Base-by-base conservation (phyloP, 2,329 filamentous ascomycete genomes). In the Diaporthe sp. region DNA sequence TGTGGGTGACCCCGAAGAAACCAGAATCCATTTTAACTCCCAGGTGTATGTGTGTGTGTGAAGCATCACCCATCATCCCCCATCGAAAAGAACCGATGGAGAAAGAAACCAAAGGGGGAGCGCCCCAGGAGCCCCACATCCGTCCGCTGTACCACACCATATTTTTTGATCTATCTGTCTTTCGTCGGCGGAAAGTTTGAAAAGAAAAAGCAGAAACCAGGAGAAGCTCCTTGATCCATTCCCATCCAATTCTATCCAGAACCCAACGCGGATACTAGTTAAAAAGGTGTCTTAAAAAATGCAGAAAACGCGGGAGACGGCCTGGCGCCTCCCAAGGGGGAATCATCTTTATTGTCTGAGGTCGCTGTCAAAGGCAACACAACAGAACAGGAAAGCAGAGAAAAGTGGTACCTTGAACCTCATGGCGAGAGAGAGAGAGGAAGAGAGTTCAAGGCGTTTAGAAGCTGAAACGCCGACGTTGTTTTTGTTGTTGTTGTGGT, bases 1-100 rank as follows among this genome's bases (percentile, higher is more conserved):
- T 70, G 72, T 47, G 49, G 44, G 63, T 61, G 74, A 73, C 74
- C 74, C 74, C 74, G 72, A 76, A 63, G 73, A 76, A 65, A 58
- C 65, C 71, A 76, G 13, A 63, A 61, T 65, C 74, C 71, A 76
- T 76, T 73, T 63, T 15, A 76, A 76, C 72, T 70, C 37, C 60
- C 61, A 57, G 65, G 47, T 55, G n/a, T 72, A 22, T 49, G 15
- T 71, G 67, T 68, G 17, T 63, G 42, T 47, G 67, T 75, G 72
- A 63, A 75, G 75, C 75, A 47, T 61, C 67, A 67, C 25, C 72
- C 72, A 63, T 76, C 65, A 39, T 47, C 39, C 22, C 20, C 55
- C 28, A 49, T 53, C n/a, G 44, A 17, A 3, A 20, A 61, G 28
- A 7, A 13, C 37, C 20, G 60, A 61, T 44, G 61, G 61, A n/a